Evolutionary conservation across 495 filamentous ascomycete species (phyloP).

Genomic region (Penicillium pancosmium): DNA sequence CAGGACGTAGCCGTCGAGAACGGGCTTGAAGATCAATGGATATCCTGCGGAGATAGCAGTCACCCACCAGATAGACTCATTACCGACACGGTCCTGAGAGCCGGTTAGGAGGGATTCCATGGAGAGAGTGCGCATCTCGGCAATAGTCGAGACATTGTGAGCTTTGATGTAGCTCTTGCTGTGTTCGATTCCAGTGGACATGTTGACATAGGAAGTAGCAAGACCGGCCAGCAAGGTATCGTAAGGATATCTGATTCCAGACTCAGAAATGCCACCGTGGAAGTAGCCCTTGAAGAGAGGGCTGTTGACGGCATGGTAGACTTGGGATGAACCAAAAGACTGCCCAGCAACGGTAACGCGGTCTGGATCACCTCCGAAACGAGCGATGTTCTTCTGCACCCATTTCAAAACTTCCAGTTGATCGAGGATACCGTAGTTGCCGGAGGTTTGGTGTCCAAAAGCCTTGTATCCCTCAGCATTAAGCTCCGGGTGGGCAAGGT

Average conservation of each 20-base stretch:
- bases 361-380: slow-evolving; percentile 64
- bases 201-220: slow-evolving; percentile 32
- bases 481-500: slow-evolving; percentile 62
- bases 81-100: slow-evolving; percentile 25
- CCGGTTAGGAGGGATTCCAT: slow-evolving; percentile 28
- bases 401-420: slow-evolving; percentile 47
- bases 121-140: slow-evolving; percentile 28
- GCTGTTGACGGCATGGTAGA: slow-evolving; percentile 39
- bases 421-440: slow-evolving; percentile 33
- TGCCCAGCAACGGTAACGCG: slow-evolving; percentile 49
- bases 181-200: slow-evolving; percentile 25
- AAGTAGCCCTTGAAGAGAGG: slow-evolving; percentile 32
- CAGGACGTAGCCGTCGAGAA: slow-evolving; percentile 32
- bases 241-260: slow-evolving; percentile 33
- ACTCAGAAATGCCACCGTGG: slow-evolving; percentile 32
- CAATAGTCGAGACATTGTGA: slow-evolving; percentile 31
- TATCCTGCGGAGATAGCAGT: slow-evolving; percentile 29
- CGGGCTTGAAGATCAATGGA: slow-evolving; percentile 35
- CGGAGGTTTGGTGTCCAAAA: slow-evolving; percentile 49
- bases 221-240: slow-evolving; percentile 31
- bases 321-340: slow-evolving; percentile 44
- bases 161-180: slow-evolving; percentile 25
- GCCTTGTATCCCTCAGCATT: slow-evolving; percentile 29
- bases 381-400: slow-evolving; percentile 53
- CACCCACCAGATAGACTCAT: slow-evolving; percentile 30